Conservation (phyloP, 257 asterid genomes). For the Sherardia arvensis region DNA sequence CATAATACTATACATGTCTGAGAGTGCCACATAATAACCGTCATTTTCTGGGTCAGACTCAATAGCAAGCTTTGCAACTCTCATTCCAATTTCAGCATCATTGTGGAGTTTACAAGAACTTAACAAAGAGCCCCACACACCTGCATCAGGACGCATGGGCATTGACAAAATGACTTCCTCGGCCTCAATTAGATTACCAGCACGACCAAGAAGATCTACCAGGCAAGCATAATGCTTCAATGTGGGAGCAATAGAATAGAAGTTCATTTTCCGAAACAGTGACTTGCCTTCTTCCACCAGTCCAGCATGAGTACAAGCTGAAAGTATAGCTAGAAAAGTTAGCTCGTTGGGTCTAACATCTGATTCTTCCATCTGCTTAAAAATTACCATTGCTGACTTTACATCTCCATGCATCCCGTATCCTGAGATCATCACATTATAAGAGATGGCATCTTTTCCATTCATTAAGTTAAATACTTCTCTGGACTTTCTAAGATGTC, state of each 20-base stretch:
- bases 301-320: slow-evolving; percentile 75
- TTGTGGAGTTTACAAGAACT: slow-evolving; percentile 60
- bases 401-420: slow-evolving; percentile 72
- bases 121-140: slow-evolving; percentile 68
- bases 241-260: slow-evolving; percentile 39
- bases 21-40: slow-evolving; percentile 54
- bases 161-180: slow-evolving; percentile 53
- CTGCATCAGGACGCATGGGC: slow-evolving; percentile 64
- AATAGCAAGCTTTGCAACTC: slow-evolving; percentile 65
- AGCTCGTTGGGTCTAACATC: slow-evolving; percentile 42
- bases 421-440: slow-evolving; percentile 74
- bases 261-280: slow-evolving; percentile 42
- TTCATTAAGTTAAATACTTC: slow-evolving; percentile 46
- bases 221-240: slow-evolving; percentile 69
- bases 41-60: slow-evolving; percentile 72
- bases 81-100: slow-evolving; percentile 50
- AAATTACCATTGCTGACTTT: slow-evolving; percentile 40
- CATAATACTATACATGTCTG: slow-evolving; percentile 56
- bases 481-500: slow-evolving; percentile 40
- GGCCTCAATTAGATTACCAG: slow-evolving; percentile 56
- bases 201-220: slow-evolving; percentile 67
- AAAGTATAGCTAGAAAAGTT: slow-evolving; percentile 61
- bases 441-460: slow-evolving; percentile 48
- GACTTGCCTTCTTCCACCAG: slow-evolving; percentile 48
- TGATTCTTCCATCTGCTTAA: slow-evolving; percentile 44